These are phyloP conservation scores for Moesziomyces sp. DNA, from an alignment of 1,284 basidiomycete species.

Conservation along the genomic window DNA sequence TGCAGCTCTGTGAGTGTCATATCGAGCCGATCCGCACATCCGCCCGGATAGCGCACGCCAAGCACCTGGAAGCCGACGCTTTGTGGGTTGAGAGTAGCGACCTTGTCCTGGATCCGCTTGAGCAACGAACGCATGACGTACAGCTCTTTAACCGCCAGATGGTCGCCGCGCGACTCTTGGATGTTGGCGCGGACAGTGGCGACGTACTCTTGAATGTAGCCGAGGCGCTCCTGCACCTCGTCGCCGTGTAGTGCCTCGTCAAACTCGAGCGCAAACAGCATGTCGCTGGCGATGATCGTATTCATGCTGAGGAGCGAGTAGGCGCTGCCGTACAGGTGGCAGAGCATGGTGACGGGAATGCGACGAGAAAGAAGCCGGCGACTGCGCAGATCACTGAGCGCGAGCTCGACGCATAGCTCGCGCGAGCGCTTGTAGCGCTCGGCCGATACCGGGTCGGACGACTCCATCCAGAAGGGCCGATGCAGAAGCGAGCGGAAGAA, in stretches of 20 bases:
- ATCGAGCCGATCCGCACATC: conserved; percentile 36
- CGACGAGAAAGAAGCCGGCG: conserved; percentile 36
- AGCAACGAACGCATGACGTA: conserved; percentile 45
- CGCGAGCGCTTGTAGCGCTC: conserved; percentile 30
- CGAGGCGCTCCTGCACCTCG: conserved; percentile 37
- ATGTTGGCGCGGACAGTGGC: conserved; percentile 37
- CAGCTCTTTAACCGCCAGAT: conserved; percentile 42
- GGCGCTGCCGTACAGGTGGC: conserved; percentile 40
- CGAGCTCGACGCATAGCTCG: conserved; percentile 39
- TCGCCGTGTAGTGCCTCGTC: conserved; percentile 23
- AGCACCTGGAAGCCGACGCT: conserved; percentile 39
- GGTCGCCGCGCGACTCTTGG: conserved; percentile 45
- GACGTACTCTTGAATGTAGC: conserved; percentile 44
- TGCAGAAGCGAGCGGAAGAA: conserved; percentile 45
- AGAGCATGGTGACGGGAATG: conserved; percentile 40
- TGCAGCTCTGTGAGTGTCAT: conserved; percentile 42
- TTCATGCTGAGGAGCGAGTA: conserved; percentile 47
- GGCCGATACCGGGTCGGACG: conserved; percentile 24
- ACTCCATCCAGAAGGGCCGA: conserved; percentile 48
- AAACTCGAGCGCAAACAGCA: conserved; percentile 36
- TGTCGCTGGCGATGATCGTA: conserved; percentile 45
- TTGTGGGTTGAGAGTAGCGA: conserved; percentile 36
- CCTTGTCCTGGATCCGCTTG: conserved; percentile 43
- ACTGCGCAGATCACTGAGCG: conserved; percentile 34
- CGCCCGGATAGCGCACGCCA: conserved; percentile 33